A percentile compares a stretch with the other conserved stretches of the same genome.
Evolutionary conservation across 805 yeast species (phyloP).

Genomic region (Candida orba): DNA sequence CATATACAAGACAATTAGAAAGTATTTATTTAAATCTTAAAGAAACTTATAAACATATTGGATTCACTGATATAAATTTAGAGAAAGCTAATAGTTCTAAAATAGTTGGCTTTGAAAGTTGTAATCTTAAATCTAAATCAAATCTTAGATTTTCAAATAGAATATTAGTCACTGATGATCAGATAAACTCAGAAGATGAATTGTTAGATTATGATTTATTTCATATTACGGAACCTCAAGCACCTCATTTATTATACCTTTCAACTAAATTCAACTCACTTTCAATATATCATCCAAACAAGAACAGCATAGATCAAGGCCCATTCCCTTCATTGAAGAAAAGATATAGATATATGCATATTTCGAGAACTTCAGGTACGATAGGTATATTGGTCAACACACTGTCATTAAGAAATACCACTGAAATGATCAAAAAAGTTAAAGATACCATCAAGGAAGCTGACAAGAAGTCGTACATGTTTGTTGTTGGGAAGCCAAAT

Average conservation of each 20-base stretch:
- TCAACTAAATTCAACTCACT: constrained; percentile 61
- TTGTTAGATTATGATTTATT: constrained; percentile 50
- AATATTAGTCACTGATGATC: constrained; percentile 23
- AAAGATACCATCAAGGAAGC: constrained; percentile 56
- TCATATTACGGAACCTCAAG: constrained; percentile 66
- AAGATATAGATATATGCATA: constrained; percentile 78
- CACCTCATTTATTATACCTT: constrained; percentile 70
- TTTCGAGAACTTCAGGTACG: constrained; percentile 87
- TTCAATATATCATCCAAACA: constrained; percentile 39
- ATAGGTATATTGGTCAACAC: constrained; percentile 90
- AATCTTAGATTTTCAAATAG: constrained; percentile 25
- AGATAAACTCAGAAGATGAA: constrained; percentile 22
- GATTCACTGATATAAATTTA: constrained; percentile 35
- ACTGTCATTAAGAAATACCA: constrained; percentile 70
- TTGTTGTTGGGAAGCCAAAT: constrained; percentile 96
- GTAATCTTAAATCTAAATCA: neutral
- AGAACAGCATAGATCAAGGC: constrained; percentile 34
- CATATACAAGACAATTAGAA: constrained; percentile 43
- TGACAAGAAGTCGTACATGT: constrained; percentile 86
- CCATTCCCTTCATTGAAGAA: constrained; percentile 77
- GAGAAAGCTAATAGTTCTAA: constrained; percentile 27
- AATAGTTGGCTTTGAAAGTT: constrained; percentile 34
- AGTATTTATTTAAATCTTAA: constrained; percentile 31
- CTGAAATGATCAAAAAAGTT: constrained; percentile 54
- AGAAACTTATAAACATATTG: constrained; percentile 26